phyloP scores from a whole-genome alignment of 345 rosid genomes.

The Ailanthus altissimus region DNA sequence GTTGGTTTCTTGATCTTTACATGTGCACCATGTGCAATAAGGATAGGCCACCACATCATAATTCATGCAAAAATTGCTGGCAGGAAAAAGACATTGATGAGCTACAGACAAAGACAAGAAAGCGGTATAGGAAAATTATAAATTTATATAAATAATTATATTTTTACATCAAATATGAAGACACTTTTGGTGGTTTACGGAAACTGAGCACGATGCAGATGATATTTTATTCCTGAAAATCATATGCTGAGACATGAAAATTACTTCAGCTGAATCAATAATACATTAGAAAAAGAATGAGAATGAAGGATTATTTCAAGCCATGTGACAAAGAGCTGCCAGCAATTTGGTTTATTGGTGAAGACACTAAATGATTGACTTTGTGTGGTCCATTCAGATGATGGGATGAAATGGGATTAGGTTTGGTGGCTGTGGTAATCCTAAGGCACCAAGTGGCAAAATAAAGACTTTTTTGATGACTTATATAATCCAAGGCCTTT shows the following conservation, averaged over 20 bases:
- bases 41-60: slow-evolving; percentile 3
- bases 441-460: slow-evolving; percentile 18
- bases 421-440: slow-evolving; percentile 14
- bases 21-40: slow-evolving; percentile 34
- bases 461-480: not conserved
- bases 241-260: not conserved
- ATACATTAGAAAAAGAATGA: not conserved
- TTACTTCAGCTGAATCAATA: slow-evolving; percentile 11
- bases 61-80: not conserved
- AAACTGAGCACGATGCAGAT: not conserved
- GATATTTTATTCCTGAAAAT: not conserved
- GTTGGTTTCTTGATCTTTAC: slow-evolving; percentile 12
- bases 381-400: slow-evolving; percentile 20
- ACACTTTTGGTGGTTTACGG: not conserved
- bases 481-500: not conserved
- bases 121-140: not conserved
- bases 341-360: not conserved
- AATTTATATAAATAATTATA: not conserved
- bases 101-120: slow-evolving; percentile 9
- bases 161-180: not conserved
- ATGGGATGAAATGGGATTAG: slow-evolving; percentile 7
- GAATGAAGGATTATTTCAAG: not conserved
- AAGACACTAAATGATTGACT: slow-evolving; percentile 24
- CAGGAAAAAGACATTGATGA: not conserved
- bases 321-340: not conserved